Base-by-base conservation (phyloP, 2,329 filamentous ascomycete species). In the Xylaria sp. region DNA sequence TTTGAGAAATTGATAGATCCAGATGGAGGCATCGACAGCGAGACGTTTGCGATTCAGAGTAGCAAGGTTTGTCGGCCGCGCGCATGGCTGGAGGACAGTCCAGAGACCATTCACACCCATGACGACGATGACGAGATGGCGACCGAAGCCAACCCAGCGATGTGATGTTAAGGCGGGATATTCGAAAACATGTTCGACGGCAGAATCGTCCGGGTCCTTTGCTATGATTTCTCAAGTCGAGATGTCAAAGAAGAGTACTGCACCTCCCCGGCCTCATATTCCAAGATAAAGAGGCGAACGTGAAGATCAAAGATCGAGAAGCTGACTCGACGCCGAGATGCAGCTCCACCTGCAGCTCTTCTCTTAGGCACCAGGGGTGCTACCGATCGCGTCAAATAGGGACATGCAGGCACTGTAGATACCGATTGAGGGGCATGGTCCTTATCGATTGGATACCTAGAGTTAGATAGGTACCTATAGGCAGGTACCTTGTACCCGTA, bases 1-100 rank as follows among this genome's bases (percentile, higher is more conserved):
- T 82, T 99, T 99, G 74, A 99, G 89, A 76, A 99, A 99, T 77
- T 99, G 96, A 84, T 99, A 99, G 74, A 99, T 98, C 96, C 96
- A 99, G 78, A 99, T 99, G 13, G 94, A 97, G 65, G 96, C 96
- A 81, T 99, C 96, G 72, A 99, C 93, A 53, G 96, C 96, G 56
- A 99, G 91, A 17, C 96, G 93, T 81, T 97, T 97, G 73, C 92
- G 93, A 79, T 98, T 98, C 67, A 99, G 89, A 15, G 95, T 97
- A 74, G 96, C 94, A 74, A 99, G 91, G 79, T 97, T 97, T 69
- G 96, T 97, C 22, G 96, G 96, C 42, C 96, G 92, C 54, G 96
- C 96, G 77, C 94, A 97, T 51, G 96, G 96, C 81, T 97, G 93
- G 71, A 98, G 85, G 59, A 99, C 93, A 70, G 93, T 95, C 96